Percentiles rank a stretch among this genome's conserved stretches.
phyloP scores from a whole-genome alignment of 2,329 filamentous ascomycete species.

The Monosporascus sp. region DNA sequence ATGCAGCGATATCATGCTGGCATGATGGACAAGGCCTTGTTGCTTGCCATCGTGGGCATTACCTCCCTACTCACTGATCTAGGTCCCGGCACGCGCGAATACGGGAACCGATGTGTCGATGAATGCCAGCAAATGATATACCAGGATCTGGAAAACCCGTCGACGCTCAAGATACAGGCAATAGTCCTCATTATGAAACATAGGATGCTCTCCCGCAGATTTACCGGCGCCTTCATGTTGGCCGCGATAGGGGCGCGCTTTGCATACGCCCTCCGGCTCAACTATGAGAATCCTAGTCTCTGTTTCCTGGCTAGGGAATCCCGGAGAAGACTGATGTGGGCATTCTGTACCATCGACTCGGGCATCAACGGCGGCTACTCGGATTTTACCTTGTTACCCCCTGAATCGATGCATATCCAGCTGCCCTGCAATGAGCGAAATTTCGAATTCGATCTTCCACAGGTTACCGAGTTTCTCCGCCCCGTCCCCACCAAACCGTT shows the following conservation, averaged over 20 bases:
- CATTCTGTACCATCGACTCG: conserved; percentile 42
- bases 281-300: conserved; percentile 40
- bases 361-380: conserved; percentile 40
- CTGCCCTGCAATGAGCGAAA: conserved; percentile 46
- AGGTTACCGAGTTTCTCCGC: conserved; percentile 43
- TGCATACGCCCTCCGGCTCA: conserved; percentile 43
- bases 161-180: conserved; percentile 48
- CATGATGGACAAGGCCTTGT: conserved; percentile 48
- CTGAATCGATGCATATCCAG: conserved; percentile 38
- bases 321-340: conserved; percentile 37
- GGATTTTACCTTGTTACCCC: conserved; percentile 41
- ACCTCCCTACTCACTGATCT: conserved; percentile 51
- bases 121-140: conserved; percentile 50
- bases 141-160: conserved; percentile 48
- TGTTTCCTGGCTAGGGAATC: conserved; percentile 34
- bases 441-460: conserved; percentile 53
- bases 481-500: conserved; percentile 39
- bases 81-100: conserved; percentile 45
- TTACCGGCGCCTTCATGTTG: conserved; percentile 43
- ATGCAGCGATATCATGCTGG: conserved; percentile 55
- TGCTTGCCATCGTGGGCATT: conserved; percentile 51
- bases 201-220: conserved; percentile 39
- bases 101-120: conserved; percentile 49
- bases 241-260: conserved; percentile 41
- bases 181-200: conserved; percentile 43